Evolutionary conservation across 257 asterid species (phyloP), one percentile per base, ranked within the genome.

Genomic region (Lavandula angustifolia): DNA sequence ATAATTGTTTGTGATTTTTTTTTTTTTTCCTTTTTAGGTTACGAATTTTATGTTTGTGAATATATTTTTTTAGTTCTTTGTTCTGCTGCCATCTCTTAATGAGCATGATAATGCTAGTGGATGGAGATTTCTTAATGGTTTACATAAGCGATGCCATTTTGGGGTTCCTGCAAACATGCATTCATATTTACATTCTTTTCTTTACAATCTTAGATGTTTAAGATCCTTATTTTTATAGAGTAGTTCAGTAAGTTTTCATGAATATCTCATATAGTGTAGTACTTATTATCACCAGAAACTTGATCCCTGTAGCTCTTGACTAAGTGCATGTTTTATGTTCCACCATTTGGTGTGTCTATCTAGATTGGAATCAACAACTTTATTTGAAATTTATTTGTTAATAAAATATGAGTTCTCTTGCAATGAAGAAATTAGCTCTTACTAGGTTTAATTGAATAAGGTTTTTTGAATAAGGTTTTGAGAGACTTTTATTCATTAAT

Each of bases 101-200:
- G 99, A 90, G 70, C 87, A 84, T 1, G 83, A 83, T 69, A 78
- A 78, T 68, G 49, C 84, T 34, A 67, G 41, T 79, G 99, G 99
- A 44, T 98, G 98, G 74, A 82, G 80, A 73, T 98, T 94, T 82
- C 91, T 94, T 69, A 94, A 83, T 69, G 89, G 91, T 69, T 66
- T 94, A 78, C 98, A 94, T 64, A 94, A 88, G 61, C 81, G 89
- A 66, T 90, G 99, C 79, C 99, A 94, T 68, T 94, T 98, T 76
- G 99, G 99, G 70, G 91, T 94, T 68, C 99, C 98, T 49, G 70
- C 99, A 91, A 77, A 79, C 89, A 50, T 88, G 99, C 82, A 75
- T 94, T 75, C 98, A 88, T 31, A 32, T 53, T 51, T n/a, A 16
- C 31, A 59, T 49, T 46, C 32, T 18, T 73, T 67, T 33, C 33